Conservation (phyloP, 257 asterid species). For the Solanum tacnaense region DNA sequence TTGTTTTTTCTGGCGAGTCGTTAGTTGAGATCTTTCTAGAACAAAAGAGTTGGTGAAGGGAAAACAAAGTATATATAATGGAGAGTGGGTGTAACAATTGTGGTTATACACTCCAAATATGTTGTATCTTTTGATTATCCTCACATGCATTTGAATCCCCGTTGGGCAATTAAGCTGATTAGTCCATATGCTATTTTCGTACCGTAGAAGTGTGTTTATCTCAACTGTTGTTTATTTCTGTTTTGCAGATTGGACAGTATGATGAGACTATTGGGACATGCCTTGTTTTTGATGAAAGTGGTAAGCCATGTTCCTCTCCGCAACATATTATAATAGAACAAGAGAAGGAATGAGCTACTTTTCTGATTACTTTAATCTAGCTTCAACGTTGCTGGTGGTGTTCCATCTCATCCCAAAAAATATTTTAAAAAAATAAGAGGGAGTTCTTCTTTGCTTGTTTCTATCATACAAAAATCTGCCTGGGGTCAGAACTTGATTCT, state of each 20-base stretch:
- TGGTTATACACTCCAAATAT: no score
- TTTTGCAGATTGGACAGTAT: constrained; percentile 42
- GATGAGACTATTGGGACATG: constrained; percentile 82
- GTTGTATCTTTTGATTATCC: no score
- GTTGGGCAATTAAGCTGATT: neutral
- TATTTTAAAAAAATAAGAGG: no score
- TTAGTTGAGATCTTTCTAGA: no score
- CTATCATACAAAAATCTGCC: neutral
- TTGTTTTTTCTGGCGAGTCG: no score
- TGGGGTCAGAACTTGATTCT: neutral
- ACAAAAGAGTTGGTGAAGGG: no score
- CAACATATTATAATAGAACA: neutral
- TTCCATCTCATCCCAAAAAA: neutral
- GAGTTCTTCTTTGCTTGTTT: neutral
- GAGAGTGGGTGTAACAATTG: no score
- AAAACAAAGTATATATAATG: no score
- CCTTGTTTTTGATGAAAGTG: constrained; percentile 57
- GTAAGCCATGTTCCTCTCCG: constrained; percentile 29
- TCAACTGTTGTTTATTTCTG: neutral
- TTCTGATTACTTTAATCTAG: neutral
- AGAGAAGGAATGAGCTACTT: neutral
- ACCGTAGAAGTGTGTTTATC: neutral
- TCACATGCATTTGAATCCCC: no score
- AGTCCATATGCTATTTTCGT: neutral
- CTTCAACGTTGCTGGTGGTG: neutral